Evolutionary conservation across 768 basidiomycete species (phyloP), one percentile per base, ranked within the genome.

Genomic region (Inosperma sp.): DNA sequence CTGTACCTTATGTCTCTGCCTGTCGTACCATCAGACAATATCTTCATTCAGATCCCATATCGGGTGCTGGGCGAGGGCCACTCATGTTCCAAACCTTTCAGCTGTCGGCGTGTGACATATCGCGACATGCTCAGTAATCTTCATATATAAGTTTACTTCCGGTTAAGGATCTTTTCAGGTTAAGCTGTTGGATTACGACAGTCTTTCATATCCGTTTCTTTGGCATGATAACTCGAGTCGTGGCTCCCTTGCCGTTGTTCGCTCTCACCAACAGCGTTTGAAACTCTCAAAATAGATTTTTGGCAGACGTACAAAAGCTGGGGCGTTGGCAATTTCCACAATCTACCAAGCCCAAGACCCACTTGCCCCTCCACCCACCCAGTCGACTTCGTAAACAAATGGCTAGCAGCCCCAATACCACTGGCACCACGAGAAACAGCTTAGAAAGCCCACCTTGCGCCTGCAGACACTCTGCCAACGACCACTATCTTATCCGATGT

Each of bases 401-500:
- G 3, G n/a, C 9, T 4, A 14, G 6, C 34, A 41, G 25, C 25
- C 34, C 25, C 39, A 17, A 29, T 23, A 39, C 25, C 48, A 40
- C 25, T 39, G 47, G 33, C 47, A 5, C 7, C 34, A 7, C 22
- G 13, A 35, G 19, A 36, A 9, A 17, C 7, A 16, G 33, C 21
- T n/a, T 16, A 41, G 7, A 26, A 26, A 7, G 43, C 21, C 43
- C 49, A 12, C 22, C 30, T 35, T 45, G 41, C 49, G 23, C 9
- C 14, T 21, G 25, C 49, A 34, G 14, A 45, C 50, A 51, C 33
- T 9, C 17, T 31, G 22, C 6, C 10, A 16, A 9, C 13, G 37
- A 29, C 23, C 49, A 29, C 41, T 49, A 49, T 21, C 36, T 35
- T 16, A 29, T 49, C 17, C 67, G 61, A 36, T 68, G 65, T 41